Conservation (phyloP, 176 grass and related monocot species). For the Juncus effusus region DNA sequence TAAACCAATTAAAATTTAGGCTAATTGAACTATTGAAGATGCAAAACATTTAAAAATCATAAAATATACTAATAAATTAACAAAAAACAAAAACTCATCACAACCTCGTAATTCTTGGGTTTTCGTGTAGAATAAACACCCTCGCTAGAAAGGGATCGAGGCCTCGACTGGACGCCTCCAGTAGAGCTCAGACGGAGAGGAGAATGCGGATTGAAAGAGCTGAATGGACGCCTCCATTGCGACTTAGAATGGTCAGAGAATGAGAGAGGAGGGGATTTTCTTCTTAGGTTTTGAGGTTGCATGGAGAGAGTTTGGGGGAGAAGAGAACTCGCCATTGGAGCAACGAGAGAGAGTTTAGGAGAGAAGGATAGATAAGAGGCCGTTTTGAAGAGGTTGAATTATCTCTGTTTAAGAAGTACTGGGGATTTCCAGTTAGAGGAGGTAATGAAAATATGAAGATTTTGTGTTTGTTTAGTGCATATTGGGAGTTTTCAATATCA, state of each 20-base stretch:
- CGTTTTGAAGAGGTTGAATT: not conserved
- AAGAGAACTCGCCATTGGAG: constrained; percentile 27
- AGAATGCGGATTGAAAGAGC: not conserved
- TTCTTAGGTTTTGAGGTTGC: not conserved
- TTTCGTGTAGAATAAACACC: constrained; percentile 24
- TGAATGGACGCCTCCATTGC: not conserved
- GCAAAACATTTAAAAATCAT: not conserved
- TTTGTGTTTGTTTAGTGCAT: not conserved
- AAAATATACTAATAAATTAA: not conserved
- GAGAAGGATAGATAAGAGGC: not conserved
- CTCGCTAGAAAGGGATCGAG: constrained; percentile 20
- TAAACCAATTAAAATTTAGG: not conserved
- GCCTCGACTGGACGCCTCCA: not conserved
- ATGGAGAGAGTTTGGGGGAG: not conserved
- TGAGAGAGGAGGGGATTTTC: not conserved
- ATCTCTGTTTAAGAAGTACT: not conserved
- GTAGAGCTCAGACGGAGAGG: constrained; percentile 5
- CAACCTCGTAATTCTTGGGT: constrained; percentile 39
- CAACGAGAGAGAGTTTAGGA: not conserved
- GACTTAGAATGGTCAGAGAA: not conserved
- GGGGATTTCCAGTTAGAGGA: not conserved
- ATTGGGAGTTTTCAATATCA: not conserved
- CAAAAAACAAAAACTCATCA: not conserved
- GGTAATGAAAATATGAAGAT: not conserved
- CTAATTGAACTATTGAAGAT: not conserved